A percentile compares a stretch with the other conserved stretches of the same genome.
These are phyloP conservation scores for Magnusiomyces ingens DNA, from an alignment of 1,139 yeast genomes.

Conservation along the genomic window DNA sequence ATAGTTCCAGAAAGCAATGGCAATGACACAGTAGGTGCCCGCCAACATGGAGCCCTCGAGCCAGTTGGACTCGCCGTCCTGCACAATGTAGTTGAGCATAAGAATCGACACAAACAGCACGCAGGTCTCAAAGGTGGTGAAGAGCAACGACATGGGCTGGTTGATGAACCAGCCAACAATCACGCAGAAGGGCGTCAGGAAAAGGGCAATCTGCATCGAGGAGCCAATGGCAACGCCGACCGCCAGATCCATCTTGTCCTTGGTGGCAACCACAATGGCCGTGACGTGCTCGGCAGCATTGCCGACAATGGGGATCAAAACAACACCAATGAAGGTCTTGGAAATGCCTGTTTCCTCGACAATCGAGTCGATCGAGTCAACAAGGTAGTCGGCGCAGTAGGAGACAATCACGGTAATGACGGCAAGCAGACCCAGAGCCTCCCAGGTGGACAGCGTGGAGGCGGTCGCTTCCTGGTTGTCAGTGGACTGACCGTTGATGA, in stretches of 20 bases:
- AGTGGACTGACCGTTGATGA: conserved; percentile 22
- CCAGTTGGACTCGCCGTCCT: conserved; percentile 96
- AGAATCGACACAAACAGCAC: conserved; percentile 83
- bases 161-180: conserved; percentile 85
- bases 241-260: conserved; percentile 96
- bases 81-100: conserved; percentile 75
- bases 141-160: conserved; percentile 87
- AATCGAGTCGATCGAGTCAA: conserved; percentile 83
- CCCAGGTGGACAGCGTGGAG: conserved; percentile 23
- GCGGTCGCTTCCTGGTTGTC: conserved; percentile 29
- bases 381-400: conserved; percentile 86
- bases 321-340: conserved; percentile 90
- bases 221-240: conserved; percentile 98
- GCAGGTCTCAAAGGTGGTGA: conserved; percentile 90
- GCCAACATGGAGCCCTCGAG: conserved; percentile 90
- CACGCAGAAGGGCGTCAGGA: conserved; percentile 93
- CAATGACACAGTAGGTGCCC: conserved; percentile 78
- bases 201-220: conserved; percentile 87
- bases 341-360: conserved; percentile 81
- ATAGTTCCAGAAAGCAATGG: conserved; percentile 79
- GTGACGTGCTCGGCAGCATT: conserved; percentile 99
- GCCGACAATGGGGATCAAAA: conserved; percentile 92
- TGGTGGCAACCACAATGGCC: conserved; percentile 88
- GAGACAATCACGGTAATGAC: conserved; percentile 76
- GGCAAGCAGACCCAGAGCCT: conserved; percentile 37